Evolutionary conservation across 495 filamentous ascomycete genomes (phyloP), one percentile per base, ranked within the genome.

Genomic region (Penicillium paxilli): DNA sequence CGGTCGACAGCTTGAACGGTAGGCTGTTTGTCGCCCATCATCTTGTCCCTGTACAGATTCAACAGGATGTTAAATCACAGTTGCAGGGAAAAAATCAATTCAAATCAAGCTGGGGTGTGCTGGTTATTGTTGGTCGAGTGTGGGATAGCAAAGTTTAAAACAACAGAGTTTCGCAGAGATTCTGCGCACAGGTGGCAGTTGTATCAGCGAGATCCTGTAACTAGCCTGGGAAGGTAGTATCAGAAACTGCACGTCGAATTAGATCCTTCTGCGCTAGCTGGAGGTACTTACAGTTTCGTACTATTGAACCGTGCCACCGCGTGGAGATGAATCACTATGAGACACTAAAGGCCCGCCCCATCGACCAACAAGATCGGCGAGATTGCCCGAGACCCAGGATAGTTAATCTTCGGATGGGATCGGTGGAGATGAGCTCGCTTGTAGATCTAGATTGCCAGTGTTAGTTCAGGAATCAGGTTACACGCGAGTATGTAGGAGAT

Each of bases 11-110:
- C 38, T 11, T 49, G 49, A 8, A 42, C 16, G 16, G 14, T 47
- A 19, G 62, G 24, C 23, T 55, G 41, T 41, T 58, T 55, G 19
- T 60, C 41, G 17, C 42, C 60, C 59, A 64, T 61, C n/a, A n/a
- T n/a, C n/a, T n/a, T 33, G 20, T 28, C 10, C 30, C 30, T 32
- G 4, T 19, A 25, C 8, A 26, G 12, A 4, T 28, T 5, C 11
- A 11, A 28, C 26, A 28, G 26, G 5, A 5, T 38, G 14, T 16
- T 5, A 19, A 19, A 38, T 28, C n/a, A 16, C 28, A 12, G 12
- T 10, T n/a, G 26, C 10, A 21, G 14, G 33, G 40, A 12, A 10
- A 47, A 54, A 26, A 19, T 20, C 17, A 45, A 5, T 12, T 50
- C 6, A 28, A 35, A 26, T 6, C 21, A 47, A 23, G 21, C 40